A percentile compares a stretch with the other conserved stretches of the same genome.
Conservation (phyloP, 1,284 basidiomycete genomes). For the Apiotrichum siamense region DNA sequence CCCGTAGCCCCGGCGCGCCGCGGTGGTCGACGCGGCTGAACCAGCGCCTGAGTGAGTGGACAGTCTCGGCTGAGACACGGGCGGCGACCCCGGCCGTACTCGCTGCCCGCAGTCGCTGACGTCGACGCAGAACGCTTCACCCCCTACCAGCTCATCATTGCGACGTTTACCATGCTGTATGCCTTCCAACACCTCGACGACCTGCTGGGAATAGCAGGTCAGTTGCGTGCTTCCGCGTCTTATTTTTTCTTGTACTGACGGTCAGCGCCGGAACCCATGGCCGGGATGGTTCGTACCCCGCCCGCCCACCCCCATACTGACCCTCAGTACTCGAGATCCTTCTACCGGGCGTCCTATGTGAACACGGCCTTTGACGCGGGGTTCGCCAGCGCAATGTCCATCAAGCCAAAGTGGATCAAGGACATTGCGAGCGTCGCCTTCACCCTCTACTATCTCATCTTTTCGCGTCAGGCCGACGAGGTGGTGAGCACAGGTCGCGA, state of each 20-base stretch:
- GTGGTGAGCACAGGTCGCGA: slow-evolving; percentile 60
- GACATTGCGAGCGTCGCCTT: slow-evolving; percentile 81
- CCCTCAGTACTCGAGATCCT: slow-evolving; percentile 78
- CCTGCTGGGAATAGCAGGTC: slow-evolving; percentile 73
- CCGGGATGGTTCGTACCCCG: slow-evolving; percentile 61
- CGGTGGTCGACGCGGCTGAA: slow-evolving; percentile 40
- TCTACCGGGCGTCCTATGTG: slow-evolving; percentile 97
- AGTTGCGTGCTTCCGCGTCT: slow-evolving; percentile 34
- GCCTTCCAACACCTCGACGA: slow-evolving; percentile 80
- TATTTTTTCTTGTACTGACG: neutral
- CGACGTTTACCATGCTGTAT: slow-evolving; percentile 77
- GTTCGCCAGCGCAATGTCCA: slow-evolving; percentile 88
- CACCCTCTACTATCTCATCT: slow-evolving; percentile 86
- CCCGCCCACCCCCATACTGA: neutral
- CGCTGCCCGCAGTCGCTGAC: neutral
- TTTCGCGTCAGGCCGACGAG: slow-evolving; percentile 87
- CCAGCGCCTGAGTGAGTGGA: slow-evolving; percentile 37
- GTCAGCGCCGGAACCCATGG: slow-evolving; percentile 85
- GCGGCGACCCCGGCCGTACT: neutral
- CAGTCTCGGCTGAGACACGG: too few species aligned
- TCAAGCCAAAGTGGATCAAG: slow-evolving; percentile 85
- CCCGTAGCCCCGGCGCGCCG: slow-evolving; percentile 24
- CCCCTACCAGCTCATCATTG: slow-evolving; percentile 89
- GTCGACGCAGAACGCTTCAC: slow-evolving; percentile 83
- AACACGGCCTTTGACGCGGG: slow-evolving; percentile 91